A percentile compares a stretch with the other conserved stretches of the same genome.
Conservation (phyloP, 495 filamentous ascomycete species). For the Annulohypoxylon stygium region DNA sequence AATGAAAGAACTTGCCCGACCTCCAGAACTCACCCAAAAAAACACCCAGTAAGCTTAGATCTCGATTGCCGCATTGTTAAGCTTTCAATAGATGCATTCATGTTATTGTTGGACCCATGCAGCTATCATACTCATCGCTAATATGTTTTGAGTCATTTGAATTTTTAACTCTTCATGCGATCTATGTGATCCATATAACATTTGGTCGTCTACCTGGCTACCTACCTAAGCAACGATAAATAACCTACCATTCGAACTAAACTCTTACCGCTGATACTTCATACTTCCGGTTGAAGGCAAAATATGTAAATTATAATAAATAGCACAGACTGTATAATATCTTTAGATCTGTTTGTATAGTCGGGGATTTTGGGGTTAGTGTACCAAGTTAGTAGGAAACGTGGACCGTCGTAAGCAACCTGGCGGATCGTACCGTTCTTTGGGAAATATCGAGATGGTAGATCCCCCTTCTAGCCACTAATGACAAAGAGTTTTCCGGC, state of each 20-base stretch:
- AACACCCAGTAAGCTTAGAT: neutral
- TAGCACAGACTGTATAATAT: slow-evolving; percentile 5
- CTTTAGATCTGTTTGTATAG: slow-evolving; percentile 24
- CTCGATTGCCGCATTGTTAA: slow-evolving; percentile 4
- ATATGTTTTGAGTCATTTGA: neutral
- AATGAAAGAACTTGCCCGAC: neutral
- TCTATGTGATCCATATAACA: neutral
- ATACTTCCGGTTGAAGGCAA: neutral
- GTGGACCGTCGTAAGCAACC: slow-evolving; percentile 31
- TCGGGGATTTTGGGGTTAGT: slow-evolving; percentile 27
- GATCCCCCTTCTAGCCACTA: slow-evolving; percentile 33
- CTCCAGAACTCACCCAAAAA: neutral
- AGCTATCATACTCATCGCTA: slow-evolving; percentile 1
- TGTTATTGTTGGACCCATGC: neutral
- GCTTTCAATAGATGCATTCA: slow-evolving; percentile 1
- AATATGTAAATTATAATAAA: slow-evolving; percentile 13
- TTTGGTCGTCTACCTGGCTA: too few species aligned
- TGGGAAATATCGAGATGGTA: slow-evolving; percentile 38
- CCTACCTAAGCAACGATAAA: neutral
- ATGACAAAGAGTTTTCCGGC: slow-evolving; percentile 23
- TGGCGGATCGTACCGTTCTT: slow-evolving; percentile 39
- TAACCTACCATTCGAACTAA: neutral
- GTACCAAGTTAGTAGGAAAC: slow-evolving; percentile 35
- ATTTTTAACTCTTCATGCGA: neutral
- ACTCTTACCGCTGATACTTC: neutral